Evolutionary conservation across 2,329 filamentous ascomycete species (phyloP), one percentile per base, ranked within the genome.

Genomic region (Diaporthe citrichinensis): DNA sequence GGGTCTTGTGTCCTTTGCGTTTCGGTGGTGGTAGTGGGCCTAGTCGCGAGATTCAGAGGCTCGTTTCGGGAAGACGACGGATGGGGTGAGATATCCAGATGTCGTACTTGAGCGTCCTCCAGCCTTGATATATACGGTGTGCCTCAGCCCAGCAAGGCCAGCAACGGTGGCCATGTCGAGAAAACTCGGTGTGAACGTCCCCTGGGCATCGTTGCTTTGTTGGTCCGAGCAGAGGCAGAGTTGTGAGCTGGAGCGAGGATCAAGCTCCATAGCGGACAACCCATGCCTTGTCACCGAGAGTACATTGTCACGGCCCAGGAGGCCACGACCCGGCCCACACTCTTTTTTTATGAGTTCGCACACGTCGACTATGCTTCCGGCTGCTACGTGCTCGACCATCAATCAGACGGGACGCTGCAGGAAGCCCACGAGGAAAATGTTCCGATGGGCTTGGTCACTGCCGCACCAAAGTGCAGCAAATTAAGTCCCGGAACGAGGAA

Each of bases 231-330:
- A 76, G 53, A 75, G 72, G 67, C 72, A 74, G 62, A 76, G 72
- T 65, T 59, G 72, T 62, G 75, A 74, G 72, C 67, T 68, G 73
- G 74, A 59, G 73, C 59, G 73, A 75, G 75, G 73, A 71, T 76
- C 75, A 71, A 75, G 75, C 75, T 72, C 75, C 75, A 76, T 76
- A 76, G 58, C 71, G 58, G 71, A 71, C 73, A 73, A 74, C 74
- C 73, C 73, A 72, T 74, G 67, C 58, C 58, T 73, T 36, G 71
- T 73, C 58, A 65, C 58, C n/a, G 71, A 65, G 58, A 65, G 58
- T 74, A 53, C 73, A 41, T 68, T 71, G 73, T 76, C 74, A 72
- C 71, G 57, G 25, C 71, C 23, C 58, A 53, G 36, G 58, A 73
- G 58, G 71, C 57, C 25, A 65, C 74, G 49, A 75, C 62, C 55